Conservation (phyloP, 2,329 filamentous ascomycete genomes). For the Sarocladium strictum region DNA sequence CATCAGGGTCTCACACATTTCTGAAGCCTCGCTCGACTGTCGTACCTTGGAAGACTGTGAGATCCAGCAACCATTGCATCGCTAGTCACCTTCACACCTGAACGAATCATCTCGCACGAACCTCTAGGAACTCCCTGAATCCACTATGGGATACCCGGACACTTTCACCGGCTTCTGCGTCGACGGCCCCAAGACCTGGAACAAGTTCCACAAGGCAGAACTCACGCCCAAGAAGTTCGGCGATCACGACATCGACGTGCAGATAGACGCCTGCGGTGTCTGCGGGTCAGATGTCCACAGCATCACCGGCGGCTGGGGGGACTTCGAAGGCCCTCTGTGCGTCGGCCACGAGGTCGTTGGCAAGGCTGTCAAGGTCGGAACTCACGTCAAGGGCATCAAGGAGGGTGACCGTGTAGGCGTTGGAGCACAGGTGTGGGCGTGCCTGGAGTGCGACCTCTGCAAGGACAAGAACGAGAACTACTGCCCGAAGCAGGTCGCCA, state of each 20-base stretch:
- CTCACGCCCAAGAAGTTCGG: slow-evolving; percentile 32
- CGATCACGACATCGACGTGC: slow-evolving; percentile 51
- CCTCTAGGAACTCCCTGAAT: background rate
- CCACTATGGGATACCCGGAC: slow-evolving; percentile 37
- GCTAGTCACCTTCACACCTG: no score
- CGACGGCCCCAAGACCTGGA: slow-evolving; percentile 35
- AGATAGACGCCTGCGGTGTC: slow-evolving; percentile 63
- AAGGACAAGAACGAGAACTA: slow-evolving; percentile 44
- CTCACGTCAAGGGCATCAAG: slow-evolving; percentile 40
- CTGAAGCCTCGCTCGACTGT: background rate
- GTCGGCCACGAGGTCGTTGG: slow-evolving; percentile 46
- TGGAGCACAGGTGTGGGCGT: slow-evolving; percentile 54
- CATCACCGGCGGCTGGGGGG: slow-evolving; percentile 50
- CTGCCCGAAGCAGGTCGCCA: slow-evolving; percentile 42
- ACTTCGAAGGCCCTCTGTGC: slow-evolving; percentile 22
- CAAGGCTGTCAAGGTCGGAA: slow-evolving; percentile 42
- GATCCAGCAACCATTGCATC: no score
- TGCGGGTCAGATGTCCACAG: slow-evolving; percentile 58
- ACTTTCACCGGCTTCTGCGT: slow-evolving; percentile 38
- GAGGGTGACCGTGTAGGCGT: slow-evolving; percentile 60
- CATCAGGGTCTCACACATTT: slow-evolving; percentile 2
- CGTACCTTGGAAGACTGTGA: background rate
- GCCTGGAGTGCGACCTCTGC: slow-evolving; percentile 44
- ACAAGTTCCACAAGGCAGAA: slow-evolving; percentile 30
- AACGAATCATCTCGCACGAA: no score